Evolutionary conservation across 2,329 filamentous ascomycete genomes (phyloP), one percentile per base, ranked within the genome.

Genomic region (Xylariaceae sp.): DNA sequence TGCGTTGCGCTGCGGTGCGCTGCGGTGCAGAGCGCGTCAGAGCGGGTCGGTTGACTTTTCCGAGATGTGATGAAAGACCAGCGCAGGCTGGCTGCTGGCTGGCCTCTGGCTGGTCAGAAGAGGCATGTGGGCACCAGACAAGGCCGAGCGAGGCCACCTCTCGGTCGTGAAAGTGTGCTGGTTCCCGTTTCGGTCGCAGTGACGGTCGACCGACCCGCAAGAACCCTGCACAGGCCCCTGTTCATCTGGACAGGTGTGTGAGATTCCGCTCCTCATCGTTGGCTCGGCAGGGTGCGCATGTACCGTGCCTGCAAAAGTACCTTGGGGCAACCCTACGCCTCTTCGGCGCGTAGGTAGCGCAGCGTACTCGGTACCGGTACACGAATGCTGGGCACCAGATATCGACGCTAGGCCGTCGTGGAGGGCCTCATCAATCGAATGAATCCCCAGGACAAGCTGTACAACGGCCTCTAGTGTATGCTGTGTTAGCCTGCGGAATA

Each of bases 141-240:
- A 45, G 41, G 23, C 23, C 23, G 30, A 51, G 41, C 23, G 37
- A 62, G 61, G 57, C 55, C 52, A 56, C 56, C 59, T 61, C 55
- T 61, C 55, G 57, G 59, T 63, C 59, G 57, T 63, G 59, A 56
- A 61, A 51, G 61, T 54, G 54, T 57, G 54, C 56, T 55, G 56
- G 61, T 48, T 45, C 41, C 57, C 55, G 56, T 48, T 47, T 30
- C 1, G 47, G 47, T 58, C 59, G 61, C 59, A 61, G 58, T 62
- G 53, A 41, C 41, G 41, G 41, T 13, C 37, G 37, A 41, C 54
- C 54, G 56, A 57, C 61, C 56, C 56, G 59, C 59, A 61, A 56
- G 59, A 59, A 44, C 56, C 56, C 58, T 59, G 52, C 58, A 53
- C 55, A 18, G 23, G 55, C 18, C 56, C 61, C 61, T 61, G 58